phyloP scores from a whole-genome alignment of 2,329 filamentous ascomycete species.

The Nothophaeocryptopus gaeumannii region DNA sequence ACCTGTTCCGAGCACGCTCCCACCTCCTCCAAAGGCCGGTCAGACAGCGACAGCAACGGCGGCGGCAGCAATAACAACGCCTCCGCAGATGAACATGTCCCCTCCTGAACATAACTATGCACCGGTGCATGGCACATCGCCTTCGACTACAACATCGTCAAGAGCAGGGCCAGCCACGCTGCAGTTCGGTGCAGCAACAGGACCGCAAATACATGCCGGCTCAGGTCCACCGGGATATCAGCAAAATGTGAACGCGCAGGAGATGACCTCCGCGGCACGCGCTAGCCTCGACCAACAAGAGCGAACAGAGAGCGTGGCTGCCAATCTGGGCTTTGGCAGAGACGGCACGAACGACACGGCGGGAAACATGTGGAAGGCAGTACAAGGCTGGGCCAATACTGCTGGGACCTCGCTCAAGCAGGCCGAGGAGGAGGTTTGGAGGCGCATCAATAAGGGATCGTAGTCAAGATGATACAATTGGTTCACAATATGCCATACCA shows the following conservation, averaged over 20 bases:
- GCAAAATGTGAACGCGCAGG: conserved; percentile 46
- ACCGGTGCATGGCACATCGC: conserved; percentile 39
- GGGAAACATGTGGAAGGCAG: conserved; percentile 35
- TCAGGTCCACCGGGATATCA: conserved; percentile 48
- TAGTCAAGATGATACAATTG: neutral
- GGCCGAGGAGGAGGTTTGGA: conserved; percentile 50
- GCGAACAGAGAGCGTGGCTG: conserved; percentile 22
- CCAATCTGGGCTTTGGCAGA: conserved; percentile 23
- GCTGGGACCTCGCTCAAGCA: conserved; percentile 44
- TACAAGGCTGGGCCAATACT: conserved; percentile 43
- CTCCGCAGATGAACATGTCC: conserved; percentile 42
- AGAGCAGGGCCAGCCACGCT: conserved; percentile 38
- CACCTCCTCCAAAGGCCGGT: conserved; percentile 43
- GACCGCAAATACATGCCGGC: conserved; percentile 28
- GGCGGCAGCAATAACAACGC: conserved; percentile 30
- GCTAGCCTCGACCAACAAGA: conserved; percentile 33
- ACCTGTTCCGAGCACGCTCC: conserved; percentile 30
- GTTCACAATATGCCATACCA: too few species aligned
- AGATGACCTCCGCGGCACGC: conserved; percentile 37
- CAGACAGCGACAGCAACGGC: conserved; percentile 20
- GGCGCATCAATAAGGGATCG: conserved; percentile 39
- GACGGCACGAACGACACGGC: conserved; percentile 23
- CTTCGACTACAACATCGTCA: conserved; percentile 16
- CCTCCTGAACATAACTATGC: conserved; percentile 38
- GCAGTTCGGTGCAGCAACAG: conserved; percentile 36